Evolutionary conservation across 2,329 filamentous ascomycete genomes (phyloP), one percentile per base, ranked within the genome.

Genomic region (Colletotrichum lini): DNA sequence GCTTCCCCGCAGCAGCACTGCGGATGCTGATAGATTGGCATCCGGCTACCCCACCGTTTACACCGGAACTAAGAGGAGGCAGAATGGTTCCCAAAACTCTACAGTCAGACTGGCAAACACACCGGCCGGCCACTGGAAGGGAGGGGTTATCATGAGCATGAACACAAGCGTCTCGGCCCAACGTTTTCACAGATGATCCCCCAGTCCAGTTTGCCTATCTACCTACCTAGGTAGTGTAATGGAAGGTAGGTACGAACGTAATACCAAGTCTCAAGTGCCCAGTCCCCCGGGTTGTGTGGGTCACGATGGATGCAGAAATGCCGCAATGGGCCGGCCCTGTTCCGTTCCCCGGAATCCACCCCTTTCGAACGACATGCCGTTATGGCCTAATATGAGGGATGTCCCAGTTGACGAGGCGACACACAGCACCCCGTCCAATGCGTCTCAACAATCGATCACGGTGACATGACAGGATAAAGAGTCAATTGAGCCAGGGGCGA

Each of bases 231-330:
- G 8, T 7, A 30, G 30, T 30, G 30, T 30, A 30, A 30, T 1
- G 6, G 2, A 30, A 30, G 30, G 5, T 30, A 45, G 15, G 44
- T 45, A 45, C 44, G 0, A 18, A 45, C 7, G 18, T 49, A 26
- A 23, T 49, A 63, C 57, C 9, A 35, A 35, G 30, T 9, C 30
- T 35, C 30, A 35, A 35, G 8, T 35, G 30, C 65, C 65, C 47
- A 54, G 65, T 44, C n/a, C 23, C 44, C 42, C 60, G 23, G 66
- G 23, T 38, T 35, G 66, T 47, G 65, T 65, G 66, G 66, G 66
- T 69, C 61, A 59, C 66, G 60, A 69, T 65, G 2, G n/a, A 38
- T 69, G 66, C 66, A 69, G 44, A 30, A 54, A 30, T 52, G 23
- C 45, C 44, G 60, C 12, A 16, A 61, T 40, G 13, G n/a, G 45